These are phyloP conservation scores for Solanum acaule DNA, from an alignment of 257 asterid genomes.

Conservation along the genomic window DNA sequence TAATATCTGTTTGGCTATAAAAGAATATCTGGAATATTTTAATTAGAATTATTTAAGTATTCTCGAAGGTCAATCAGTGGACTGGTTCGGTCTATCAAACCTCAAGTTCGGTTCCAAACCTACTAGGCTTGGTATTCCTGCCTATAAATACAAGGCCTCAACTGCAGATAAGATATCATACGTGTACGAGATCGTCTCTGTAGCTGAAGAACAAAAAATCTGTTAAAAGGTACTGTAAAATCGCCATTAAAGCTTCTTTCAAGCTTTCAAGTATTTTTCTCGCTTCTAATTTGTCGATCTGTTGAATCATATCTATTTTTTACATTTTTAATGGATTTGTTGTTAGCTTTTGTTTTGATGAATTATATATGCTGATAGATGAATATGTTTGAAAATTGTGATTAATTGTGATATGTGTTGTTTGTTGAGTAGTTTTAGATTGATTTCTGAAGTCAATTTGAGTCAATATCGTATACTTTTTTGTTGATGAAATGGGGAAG, in stretches of 20 bases:
- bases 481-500: background rate
- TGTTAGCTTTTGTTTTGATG: background rate
- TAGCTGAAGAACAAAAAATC: background rate
- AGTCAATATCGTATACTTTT: background rate
- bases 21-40: background rate
- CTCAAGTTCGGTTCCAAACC: constrained; percentile 36
- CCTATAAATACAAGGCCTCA: constrained; percentile 18
- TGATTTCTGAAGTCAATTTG: background rate
- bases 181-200: background rate
- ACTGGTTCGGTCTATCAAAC: constrained; percentile 31
- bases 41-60: background rate
- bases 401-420: background rate
- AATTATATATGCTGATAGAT: background rate
- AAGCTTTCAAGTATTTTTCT: background rate
- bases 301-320: background rate
- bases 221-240: constrained; percentile 8
- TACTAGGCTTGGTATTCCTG: constrained; percentile 22
- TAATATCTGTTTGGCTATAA: background rate
- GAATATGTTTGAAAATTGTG: background rate
- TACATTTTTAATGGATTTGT: background rate
- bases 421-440: background rate
- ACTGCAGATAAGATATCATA: background rate
- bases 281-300: background rate
- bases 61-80: constrained; percentile 50
- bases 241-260: background rate